Evolutionary conservation across 139 green algal genomes (phyloP).

Genomic region (Chlamydomonas applanata): DNA sequence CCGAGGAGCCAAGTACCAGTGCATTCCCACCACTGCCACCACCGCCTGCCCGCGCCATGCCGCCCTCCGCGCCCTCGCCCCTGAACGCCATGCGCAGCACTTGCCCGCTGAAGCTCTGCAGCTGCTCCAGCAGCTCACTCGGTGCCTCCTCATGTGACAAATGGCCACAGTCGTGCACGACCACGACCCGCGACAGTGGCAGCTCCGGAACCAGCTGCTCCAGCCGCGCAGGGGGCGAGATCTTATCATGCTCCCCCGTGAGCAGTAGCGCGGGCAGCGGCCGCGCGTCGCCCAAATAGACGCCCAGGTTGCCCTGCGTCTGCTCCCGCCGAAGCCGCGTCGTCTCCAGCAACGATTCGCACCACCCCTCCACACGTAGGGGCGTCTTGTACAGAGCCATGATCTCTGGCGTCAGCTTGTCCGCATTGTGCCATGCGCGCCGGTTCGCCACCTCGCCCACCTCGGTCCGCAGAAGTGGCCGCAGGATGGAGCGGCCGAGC

Average conservation of each 20-base stretch:
- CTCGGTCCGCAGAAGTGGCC: slow-evolving; percentile 70
- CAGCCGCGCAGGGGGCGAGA: slow-evolving; percentile 39
- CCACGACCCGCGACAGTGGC: slow-evolving; percentile 11
- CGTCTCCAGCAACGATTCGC: slow-evolving; percentile 59
- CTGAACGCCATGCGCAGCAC: slow-evolving; percentile 14
- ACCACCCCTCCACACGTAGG: slow-evolving; percentile 66
- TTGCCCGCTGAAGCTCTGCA: slow-evolving; percentile 49
- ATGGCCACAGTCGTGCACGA: slow-evolving; percentile 72
- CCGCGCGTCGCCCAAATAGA: slow-evolving; percentile 26
- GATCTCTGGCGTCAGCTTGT: slow-evolving; percentile 59
- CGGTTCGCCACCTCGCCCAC: slow-evolving; percentile 67
- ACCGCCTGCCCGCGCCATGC: no score
- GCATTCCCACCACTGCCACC: no score
- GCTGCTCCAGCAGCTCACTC: slow-evolving; percentile 39
- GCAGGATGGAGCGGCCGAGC: slow-evolving; percentile 68
- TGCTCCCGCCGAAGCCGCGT: slow-evolving; percentile 23
- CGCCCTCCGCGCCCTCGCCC: no score
- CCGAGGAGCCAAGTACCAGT: no score
- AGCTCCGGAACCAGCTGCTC: slow-evolving; percentile 33
- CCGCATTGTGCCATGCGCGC: slow-evolving; percentile 60
- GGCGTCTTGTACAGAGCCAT: slow-evolving; percentile 71
- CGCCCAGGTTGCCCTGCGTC: slow-evolving; percentile 22
- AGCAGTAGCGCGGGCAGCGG: slow-evolving; percentile 49
- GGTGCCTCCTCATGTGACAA: slow-evolving; percentile 74
- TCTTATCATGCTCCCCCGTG: slow-evolving; percentile 53